These are phyloP conservation scores for Akanthomyces muscarius DNA, from an alignment of 2,329 filamentous ascomycete genomes.

Conservation along the genomic window DNA sequence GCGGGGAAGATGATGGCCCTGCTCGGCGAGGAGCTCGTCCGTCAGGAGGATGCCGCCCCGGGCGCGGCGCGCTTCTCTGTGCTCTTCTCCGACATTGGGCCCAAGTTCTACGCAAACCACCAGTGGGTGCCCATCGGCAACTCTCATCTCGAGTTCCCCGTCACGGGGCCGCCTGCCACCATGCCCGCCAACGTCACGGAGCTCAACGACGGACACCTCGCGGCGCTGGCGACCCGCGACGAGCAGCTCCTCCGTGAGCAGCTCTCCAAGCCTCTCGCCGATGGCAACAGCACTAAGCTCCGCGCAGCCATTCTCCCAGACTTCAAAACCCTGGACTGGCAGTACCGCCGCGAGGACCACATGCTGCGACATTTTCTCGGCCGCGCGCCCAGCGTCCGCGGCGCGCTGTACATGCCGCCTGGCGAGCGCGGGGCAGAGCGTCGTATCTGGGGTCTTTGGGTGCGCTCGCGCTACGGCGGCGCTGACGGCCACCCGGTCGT, in stretches of 20 bases:
- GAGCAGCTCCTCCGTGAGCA: constrained; percentile 55
- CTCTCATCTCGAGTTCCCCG: constrained; percentile 62
- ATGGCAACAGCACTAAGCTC: constrained; percentile 24
- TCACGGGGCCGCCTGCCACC: constrained; percentile 27
- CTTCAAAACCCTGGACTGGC: constrained; percentile 48
- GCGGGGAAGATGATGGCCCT: constrained; percentile 71
- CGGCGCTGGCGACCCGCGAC: constrained; percentile 59
- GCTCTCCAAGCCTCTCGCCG: constrained; percentile 35
- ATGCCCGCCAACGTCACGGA: constrained; percentile 29
- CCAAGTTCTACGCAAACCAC: constrained; percentile 70
- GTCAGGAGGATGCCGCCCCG: constrained; percentile 25
- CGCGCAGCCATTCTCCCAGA: constrained; percentile 33
- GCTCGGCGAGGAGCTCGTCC: constrained; percentile 44
- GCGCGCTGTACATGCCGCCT: constrained; percentile 58
- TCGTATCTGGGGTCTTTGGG: constrained; percentile 73
- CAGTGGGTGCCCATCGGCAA: constrained; percentile 77
- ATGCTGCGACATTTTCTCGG: constrained; percentile 62
- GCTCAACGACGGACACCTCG: constrained; percentile 58
- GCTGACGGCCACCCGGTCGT: constrained; percentile 45
- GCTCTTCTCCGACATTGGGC: constrained; percentile 82
- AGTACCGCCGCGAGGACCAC: constrained; percentile 72
- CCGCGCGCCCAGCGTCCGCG: constrained; percentile 56
- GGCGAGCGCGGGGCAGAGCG: constrained; percentile 38
- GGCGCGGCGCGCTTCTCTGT: constrained; percentile 61
- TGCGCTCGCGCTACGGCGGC: constrained; percentile 59